Percentiles rank a stretch among this genome's conserved stretches.
Evolutionary conservation across 2,329 filamentous ascomycete species (phyloP).

Genomic region (Cercospora sp.): DNA sequence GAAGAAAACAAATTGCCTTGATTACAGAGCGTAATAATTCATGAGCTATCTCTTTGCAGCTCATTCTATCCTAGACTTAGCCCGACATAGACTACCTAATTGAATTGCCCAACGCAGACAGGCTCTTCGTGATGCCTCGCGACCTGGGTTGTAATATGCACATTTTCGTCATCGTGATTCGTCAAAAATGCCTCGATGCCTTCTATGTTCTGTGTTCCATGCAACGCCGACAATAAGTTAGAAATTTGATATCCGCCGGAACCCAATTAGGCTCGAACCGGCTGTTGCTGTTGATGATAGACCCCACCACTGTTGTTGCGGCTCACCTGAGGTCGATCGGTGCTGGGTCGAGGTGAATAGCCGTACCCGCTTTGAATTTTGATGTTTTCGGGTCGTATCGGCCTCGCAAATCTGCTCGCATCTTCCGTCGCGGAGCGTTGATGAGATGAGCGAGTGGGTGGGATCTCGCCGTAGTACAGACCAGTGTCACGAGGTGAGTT

Average conservation of each 20-base stretch:
- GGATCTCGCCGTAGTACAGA: constrained; percentile 30
- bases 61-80: background rate
- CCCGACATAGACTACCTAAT: background rate
- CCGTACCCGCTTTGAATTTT: constrained; percentile 33
- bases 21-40: background rate
- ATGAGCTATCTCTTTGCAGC: background rate
- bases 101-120: constrained; percentile 18
- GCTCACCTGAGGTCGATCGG: constrained; percentile 23
- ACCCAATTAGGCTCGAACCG: constrained; percentile 14
- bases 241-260: background rate
- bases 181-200: constrained; percentile 7
- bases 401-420: constrained; percentile 35
- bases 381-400: constrained; percentile 42
- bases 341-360: constrained; percentile 16
- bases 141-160: constrained; percentile 21
- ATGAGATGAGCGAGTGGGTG: constrained; percentile 29
- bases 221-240: constrained; percentile 4
- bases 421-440: constrained; percentile 34
- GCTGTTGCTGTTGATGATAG: constrained; percentile 9
- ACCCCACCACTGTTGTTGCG: constrained; percentile 19
- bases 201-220: constrained; percentile 20
- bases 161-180: constrained; percentile 16
- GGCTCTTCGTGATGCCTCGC: constrained; percentile 13
- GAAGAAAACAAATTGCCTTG: background rate
- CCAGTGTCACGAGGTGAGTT: constrained; percentile 18